Evolutionary conservation across 331 rosid genomes (phyloP).

Genomic region (Arachis monticola): DNA sequence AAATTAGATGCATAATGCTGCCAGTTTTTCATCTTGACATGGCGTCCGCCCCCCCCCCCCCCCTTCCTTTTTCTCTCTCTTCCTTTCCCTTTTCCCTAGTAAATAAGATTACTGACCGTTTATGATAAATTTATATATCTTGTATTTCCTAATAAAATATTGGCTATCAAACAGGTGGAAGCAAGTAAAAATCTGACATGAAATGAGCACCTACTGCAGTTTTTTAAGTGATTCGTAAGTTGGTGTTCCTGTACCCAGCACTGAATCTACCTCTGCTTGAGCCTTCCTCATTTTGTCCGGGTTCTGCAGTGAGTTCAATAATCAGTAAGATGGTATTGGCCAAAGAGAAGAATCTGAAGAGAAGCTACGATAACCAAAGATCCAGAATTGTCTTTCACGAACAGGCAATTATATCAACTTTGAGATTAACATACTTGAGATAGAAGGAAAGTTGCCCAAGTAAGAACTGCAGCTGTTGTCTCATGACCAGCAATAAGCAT

Average conservation of each 20-base stretch:
- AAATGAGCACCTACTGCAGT: constrained; percentile 63
- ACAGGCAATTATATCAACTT: not conserved
- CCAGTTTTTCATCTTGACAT: constrained; percentile 4
- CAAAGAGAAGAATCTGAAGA: constrained; percentile 29
- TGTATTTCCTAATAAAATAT: constrained; percentile 21
- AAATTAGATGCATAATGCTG: constrained; percentile 8
- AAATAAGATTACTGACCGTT: constrained; percentile 13
- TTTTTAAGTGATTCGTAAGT: constrained; percentile 73
- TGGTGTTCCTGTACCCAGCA: constrained; percentile 68
- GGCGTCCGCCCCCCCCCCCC: no score
- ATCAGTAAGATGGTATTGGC: constrained; percentile 18
- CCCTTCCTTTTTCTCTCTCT: no score
- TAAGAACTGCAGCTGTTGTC: constrained; percentile 99
- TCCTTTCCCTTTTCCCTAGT: not conserved
- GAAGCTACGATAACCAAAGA: constrained; percentile 25
- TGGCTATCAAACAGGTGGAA: constrained; percentile 14
- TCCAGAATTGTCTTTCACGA: constrained; percentile 19
- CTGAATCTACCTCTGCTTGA: constrained; percentile 83
- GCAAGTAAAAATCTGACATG: constrained; percentile 5
- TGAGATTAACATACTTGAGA: constrained; percentile 77
- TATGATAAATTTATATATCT: constrained; percentile 20
- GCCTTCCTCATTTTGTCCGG: constrained; percentile 92
- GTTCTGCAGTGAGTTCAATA: constrained; percentile 61
- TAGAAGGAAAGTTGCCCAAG: constrained; percentile 94
- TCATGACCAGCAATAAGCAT: constrained; percentile 99